These are phyloP conservation scores for Huiozyma sinensis DNA, from an alignment of 805 yeast genomes.

Conservation along the genomic window DNA sequence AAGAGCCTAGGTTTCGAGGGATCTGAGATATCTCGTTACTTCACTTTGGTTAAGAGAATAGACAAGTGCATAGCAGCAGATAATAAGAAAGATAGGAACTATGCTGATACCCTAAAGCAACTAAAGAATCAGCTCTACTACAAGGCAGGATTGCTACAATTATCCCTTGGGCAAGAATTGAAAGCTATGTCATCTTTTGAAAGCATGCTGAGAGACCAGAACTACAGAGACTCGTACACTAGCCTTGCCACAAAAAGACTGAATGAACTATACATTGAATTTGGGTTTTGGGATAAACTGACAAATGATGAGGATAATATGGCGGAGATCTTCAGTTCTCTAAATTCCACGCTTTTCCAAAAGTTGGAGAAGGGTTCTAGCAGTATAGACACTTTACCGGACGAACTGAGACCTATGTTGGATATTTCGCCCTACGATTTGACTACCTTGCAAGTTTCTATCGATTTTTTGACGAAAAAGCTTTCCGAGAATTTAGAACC, in stretches of 20 bases:
- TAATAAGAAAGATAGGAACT: neutral
- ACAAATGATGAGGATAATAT: slow-evolving; percentile 9
- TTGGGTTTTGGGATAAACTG: slow-evolving; percentile 39
- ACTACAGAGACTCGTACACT: slow-evolving; percentile 17
- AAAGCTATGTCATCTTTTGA: slow-evolving; percentile 45
- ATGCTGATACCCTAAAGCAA: neutral
- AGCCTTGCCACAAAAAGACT: slow-evolving; percentile 41
- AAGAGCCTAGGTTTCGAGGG: slow-evolving; percentile 1
- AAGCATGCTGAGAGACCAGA: slow-evolving; percentile 31
- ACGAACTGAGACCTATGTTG: slow-evolving; percentile 27
- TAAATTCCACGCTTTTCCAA: slow-evolving; percentile 10
- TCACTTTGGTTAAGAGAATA: neutral
- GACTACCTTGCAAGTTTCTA: slow-evolving; percentile 21
- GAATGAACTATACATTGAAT: slow-evolving; percentile 38
- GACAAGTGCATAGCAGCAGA: neutral
- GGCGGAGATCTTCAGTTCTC: slow-evolving; percentile 7
- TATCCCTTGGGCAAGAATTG: slow-evolving; percentile 43
- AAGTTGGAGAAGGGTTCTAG: slow-evolving; percentile 2
- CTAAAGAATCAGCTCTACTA: slow-evolving; percentile 33
- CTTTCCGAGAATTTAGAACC: slow-evolving; percentile 23
- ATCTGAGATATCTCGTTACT: neutral
- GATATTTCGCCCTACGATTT: slow-evolving; percentile 36
- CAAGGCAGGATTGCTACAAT: slow-evolving; percentile 51
- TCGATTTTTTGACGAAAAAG: slow-evolving; percentile 11
- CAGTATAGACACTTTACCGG: slow-evolving; percentile 17